Evolutionary conservation across 2,329 filamentous ascomycete genomes (phyloP).

Genomic region (Aspergillus nomiae): DNA sequence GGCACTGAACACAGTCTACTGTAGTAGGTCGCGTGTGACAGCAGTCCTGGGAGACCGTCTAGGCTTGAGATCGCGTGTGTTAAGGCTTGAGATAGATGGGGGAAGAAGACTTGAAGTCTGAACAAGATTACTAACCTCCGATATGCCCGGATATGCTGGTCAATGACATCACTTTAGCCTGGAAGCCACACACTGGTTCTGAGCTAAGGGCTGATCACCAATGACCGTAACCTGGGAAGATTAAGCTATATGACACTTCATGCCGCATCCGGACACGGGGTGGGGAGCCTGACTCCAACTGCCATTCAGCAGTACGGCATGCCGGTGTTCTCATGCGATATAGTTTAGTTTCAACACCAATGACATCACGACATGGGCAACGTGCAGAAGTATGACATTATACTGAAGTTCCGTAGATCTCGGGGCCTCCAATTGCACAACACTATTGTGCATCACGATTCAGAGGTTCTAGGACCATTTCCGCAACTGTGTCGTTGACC

Average conservation of each 20-base stretch:
- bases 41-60: too few species aligned
- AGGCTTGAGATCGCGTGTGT: too few species aligned
- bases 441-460: not conserved
- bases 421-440: not conserved
- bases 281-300: not conserved
- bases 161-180: not conserved
- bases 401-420: not conserved
- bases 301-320: not conserved
- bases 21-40: too few species aligned
- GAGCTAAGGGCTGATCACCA: not conserved
- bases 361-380: not conserved
- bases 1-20: too few species aligned
- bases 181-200: not conserved
- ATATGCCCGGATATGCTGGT: too few species aligned
- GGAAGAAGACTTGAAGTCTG: too few species aligned
- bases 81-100: too few species aligned
- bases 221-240: not conserved
- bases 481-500: not conserved
- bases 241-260: not conserved
- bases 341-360: not conserved
- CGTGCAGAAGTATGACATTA: not conserved
- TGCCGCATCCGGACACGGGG: rapidly evolving
- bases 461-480: not conserved
- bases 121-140: too few species aligned
- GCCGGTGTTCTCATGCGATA: not conserved